phyloP scores from a whole-genome alignment of 208 protist genomes.

The Acanthamoeba sp. region DNA sequence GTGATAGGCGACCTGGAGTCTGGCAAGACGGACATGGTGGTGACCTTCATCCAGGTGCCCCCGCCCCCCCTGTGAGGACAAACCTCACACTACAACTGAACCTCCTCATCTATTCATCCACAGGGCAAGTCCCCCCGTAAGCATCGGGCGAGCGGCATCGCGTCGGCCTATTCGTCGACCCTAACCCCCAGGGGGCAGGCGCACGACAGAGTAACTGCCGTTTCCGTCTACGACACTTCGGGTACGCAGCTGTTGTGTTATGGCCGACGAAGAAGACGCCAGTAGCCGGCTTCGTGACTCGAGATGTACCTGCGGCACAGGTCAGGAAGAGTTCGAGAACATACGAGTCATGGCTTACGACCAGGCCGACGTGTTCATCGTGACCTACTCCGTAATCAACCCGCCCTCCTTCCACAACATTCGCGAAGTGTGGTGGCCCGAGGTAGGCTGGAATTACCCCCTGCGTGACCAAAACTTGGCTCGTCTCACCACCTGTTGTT shows the following conservation, averaged over 20 bases:
- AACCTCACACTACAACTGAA: neutral
- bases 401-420: constrained; percentile 14
- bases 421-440: neutral
- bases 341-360: neutral
- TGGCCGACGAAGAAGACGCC: no score
- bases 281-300: no score
- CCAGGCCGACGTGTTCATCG: neutral
- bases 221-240: neutral
- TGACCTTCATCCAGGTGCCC: constrained; percentile 16
- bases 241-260: neutral
- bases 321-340: constrained; percentile 1
- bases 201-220: neutral
- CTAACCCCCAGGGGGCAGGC: neutral
- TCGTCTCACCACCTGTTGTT: neutral
- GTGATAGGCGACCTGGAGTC: neutral
- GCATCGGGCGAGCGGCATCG: neutral
- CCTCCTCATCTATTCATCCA: neutral
- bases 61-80: no score
- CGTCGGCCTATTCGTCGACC: neutral
- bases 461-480: neutral
- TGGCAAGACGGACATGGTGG: neutral
- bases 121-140: neutral
- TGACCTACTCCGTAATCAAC: neutral
- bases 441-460: neutral
- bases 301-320: neutral